A percentile compares a stretch with the other conserved stretches of the same genome.
These are phyloP conservation scores for Hordeum marinum DNA, from an alignment of 176 grass and related monocot species.

Conservation along the genomic window DNA sequence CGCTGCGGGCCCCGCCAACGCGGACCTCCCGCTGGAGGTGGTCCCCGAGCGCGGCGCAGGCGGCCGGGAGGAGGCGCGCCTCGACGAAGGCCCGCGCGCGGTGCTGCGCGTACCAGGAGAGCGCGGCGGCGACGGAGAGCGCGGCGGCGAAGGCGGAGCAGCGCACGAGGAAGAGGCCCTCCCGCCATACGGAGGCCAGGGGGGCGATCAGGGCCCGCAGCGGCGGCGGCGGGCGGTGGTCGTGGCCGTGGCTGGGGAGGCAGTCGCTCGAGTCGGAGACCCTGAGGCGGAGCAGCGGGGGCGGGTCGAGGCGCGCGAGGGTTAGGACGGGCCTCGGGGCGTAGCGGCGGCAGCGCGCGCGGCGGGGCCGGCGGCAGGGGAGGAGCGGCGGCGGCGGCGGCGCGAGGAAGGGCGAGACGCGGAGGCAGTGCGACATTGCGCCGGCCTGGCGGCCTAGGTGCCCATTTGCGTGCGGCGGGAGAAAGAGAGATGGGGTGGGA, in stretches of 20 bases:
- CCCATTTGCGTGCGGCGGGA: conserved; percentile 50
- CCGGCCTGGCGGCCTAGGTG: conserved; percentile 29
- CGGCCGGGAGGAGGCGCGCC: conserved; percentile 71
- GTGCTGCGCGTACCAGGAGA: conserved; percentile 76
- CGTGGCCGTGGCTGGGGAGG: conserved; percentile 8
- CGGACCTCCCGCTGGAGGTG: conserved; percentile 79
- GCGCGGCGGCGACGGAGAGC: conserved; percentile 65
- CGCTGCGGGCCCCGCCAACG: conserved; percentile 76
- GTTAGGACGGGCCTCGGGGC: conserved; percentile 22
- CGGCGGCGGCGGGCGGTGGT: conserved; percentile 13
- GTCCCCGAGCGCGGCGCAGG: conserved; percentile 65
- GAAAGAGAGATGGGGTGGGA: not conserved
- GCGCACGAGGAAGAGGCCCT: conserved; percentile 84
- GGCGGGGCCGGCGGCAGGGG: conserved; percentile 14
- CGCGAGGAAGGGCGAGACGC: conserved; percentile 43
- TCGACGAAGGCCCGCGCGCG: conserved; percentile 71
- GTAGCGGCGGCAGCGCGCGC: not conserved
- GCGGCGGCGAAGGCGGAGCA: conserved; percentile 77
- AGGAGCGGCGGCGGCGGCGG: conserved; percentile 36
- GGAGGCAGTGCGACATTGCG: conserved; percentile 57
- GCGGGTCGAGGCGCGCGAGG: conserved; percentile 33
- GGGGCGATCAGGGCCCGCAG: conserved; percentile 57
- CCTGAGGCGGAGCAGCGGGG: conserved; percentile 26
- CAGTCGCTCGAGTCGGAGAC: conserved; percentile 41
- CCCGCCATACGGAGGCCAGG: conserved; percentile 62